A percentile compares a stretch with the other conserved stretches of the same genome.
These are phyloP conservation scores for Cubamyces lactineus DNA, from an alignment of 768 basidiomycete species.

Conservation along the genomic window DNA sequence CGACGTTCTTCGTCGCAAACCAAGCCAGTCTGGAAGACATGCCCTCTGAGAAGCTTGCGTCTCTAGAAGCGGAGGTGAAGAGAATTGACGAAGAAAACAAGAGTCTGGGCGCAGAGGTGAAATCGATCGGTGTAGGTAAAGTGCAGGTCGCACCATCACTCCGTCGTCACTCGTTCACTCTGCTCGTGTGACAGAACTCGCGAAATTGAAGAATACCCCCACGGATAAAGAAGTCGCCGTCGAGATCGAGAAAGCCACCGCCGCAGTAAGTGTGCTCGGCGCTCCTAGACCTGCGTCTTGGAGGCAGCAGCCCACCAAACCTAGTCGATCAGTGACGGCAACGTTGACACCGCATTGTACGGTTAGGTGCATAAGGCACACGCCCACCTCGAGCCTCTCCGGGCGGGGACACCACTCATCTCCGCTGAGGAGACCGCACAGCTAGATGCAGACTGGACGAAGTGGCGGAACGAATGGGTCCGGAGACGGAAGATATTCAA, in stretches of 20 bases:
- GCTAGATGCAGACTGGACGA: conserved; percentile 74
- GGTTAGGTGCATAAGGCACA: conserved; percentile 52
- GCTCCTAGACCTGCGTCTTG: conserved; percentile 6
- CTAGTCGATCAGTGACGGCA: neutral
- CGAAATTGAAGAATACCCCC: conserved; percentile 62
- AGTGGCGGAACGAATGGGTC: conserved; percentile 84
- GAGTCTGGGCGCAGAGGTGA: conserved; percentile 51
- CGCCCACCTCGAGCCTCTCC: conserved; percentile 62
- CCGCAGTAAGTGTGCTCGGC: conserved; percentile 48
- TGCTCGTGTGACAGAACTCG: conserved; percentile 54
- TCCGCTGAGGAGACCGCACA: conserved; percentile 70
- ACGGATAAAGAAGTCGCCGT: conserved; percentile 68
- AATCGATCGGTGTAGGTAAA: conserved; percentile 50
- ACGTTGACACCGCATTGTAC: conserved; percentile 5
- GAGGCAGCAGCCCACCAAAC: neutral
- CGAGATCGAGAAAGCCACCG: conserved; percentile 53
- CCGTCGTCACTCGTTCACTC: neutral
- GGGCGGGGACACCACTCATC: conserved; percentile 66
- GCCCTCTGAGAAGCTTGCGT: conserved; percentile 59
- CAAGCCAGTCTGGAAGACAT: conserved; percentile 72
- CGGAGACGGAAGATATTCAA: conserved; percentile 75
- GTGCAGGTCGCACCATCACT: neutral
- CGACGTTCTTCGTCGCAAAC: conserved; percentile 85
- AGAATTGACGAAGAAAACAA: conserved; percentile 64
- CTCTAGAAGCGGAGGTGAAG: conserved; percentile 63